Conservation (phyloP, 1,284 basidiomycete species). For the Rhodotorula glutinis region DNA sequence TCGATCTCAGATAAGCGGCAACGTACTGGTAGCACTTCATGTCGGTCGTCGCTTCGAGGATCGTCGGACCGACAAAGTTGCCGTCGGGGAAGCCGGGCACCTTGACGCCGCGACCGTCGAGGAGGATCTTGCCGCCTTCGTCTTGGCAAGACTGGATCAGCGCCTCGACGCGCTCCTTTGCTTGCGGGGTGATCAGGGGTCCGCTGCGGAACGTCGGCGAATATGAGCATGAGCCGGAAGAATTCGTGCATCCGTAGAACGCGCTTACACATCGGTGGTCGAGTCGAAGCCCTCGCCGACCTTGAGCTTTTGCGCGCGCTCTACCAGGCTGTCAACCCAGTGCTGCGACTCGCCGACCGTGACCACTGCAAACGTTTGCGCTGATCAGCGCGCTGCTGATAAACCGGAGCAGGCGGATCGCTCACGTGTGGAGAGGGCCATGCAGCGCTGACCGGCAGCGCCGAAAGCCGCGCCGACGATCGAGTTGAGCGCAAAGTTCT, state of each 20-base stretch:
- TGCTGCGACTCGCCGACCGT: conserved; percentile 77
- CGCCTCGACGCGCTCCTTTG: conserved; percentile 72
- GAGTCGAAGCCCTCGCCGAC: conserved; percentile 88
- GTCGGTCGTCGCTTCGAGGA: conserved; percentile 74
- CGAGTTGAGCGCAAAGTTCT: conserved; percentile 88
- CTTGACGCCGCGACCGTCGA: conserved; percentile 74
- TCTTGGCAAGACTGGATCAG: conserved; percentile 76
- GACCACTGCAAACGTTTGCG: conserved; percentile 50
- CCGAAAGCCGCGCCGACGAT: conserved; percentile 94
- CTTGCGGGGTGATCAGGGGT: conserved; percentile 85
- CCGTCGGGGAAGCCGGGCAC: conserved; percentile 79
- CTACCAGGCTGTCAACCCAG: conserved; percentile 83
- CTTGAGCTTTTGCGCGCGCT: conserved; percentile 75
- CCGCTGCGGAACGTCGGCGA: conserved; percentile 57
- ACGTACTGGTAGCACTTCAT: conserved; percentile 85
- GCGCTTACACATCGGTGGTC: conserved; percentile 73
- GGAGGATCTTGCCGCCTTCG: conserved; percentile 81
- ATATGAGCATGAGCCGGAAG: neutral
- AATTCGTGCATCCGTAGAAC: neutral
- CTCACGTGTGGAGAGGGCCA: conserved; percentile 76
- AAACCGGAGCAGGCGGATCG: conserved; percentile 11
- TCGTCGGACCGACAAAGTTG: conserved; percentile 92
- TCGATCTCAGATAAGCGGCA: too few species aligned
- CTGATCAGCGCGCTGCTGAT: neutral
- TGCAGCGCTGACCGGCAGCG: conserved; percentile 94